Conservation (phyloP, 164 flowering plant genomes). For the Liquidambar formosana region DNA sequence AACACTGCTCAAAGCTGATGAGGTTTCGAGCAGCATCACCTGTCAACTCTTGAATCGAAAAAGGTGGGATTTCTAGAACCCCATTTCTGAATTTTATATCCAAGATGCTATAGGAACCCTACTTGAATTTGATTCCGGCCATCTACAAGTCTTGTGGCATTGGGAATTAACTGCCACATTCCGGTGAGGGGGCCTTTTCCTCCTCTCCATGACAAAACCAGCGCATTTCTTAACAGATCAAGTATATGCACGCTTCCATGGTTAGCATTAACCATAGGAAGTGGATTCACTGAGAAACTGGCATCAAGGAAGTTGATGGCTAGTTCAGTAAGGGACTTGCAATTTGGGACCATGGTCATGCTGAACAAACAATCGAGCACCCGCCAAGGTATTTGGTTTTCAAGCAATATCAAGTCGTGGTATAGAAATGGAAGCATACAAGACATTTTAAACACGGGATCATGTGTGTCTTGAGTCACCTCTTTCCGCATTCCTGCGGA, state of each 20-base stretch:
- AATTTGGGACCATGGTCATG: background rate
- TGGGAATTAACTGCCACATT: background rate
- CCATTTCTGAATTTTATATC: conserved; percentile 18
- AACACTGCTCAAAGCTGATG: conserved; percentile 24
- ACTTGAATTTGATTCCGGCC: conserved; percentile 22
- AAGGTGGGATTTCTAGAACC: conserved; percentile 22
- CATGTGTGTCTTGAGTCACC: background rate
- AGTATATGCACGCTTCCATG: conserved; percentile 13
- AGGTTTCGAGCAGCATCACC: conserved; percentile 15
- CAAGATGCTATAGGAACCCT: background rate
- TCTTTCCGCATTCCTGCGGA: background rate
- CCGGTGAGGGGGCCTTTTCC: background rate
- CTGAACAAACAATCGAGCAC: conserved; percentile 13
- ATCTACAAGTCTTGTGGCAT: conserved; percentile 8
- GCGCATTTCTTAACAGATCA: conserved; percentile 4
- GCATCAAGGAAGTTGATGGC: background rate
- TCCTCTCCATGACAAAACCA: background rate
- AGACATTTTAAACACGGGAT: conserved; percentile 8
- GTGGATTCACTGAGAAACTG: conserved; percentile 1
- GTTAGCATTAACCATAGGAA: background rate
- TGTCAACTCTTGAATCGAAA: conserved; percentile 9
- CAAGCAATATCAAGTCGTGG: conserved; percentile 29
- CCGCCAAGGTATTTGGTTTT: conserved; percentile 37
- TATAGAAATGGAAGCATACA: conserved; percentile 3
- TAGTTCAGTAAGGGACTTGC: conserved; percentile 1